Evolutionary conservation across 1,284 basidiomycete genomes (phyloP).

Genomic region (Naganishia albida): DNA sequence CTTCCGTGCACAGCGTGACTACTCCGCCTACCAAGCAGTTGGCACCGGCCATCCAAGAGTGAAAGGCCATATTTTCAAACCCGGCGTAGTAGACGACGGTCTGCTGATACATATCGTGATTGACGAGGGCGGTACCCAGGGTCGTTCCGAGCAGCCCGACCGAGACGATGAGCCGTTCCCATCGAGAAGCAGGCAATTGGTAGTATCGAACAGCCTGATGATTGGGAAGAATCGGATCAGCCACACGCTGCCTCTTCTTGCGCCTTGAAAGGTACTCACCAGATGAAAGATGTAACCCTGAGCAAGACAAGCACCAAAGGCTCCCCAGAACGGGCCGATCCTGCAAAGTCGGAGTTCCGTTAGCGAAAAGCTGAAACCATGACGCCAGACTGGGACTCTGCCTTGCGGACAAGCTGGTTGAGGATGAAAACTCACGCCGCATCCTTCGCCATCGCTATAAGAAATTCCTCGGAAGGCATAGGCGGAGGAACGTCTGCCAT

Average conservation of each 20-base stretch:
- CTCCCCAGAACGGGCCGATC: neutral
- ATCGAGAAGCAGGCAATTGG: neutral
- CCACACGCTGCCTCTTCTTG: neutral
- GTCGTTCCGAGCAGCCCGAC: neutral
- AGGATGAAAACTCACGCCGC: neutral
- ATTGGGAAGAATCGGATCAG: neutral
- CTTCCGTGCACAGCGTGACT: conserved; percentile 4
- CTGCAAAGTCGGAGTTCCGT: too few relatives aligned
- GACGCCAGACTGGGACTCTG: too few relatives aligned
- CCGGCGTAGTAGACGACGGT: conserved; percentile 1
- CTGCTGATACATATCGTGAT: neutral
- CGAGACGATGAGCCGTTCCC: conserved; percentile 4
- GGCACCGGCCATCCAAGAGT: conserved; percentile 1
- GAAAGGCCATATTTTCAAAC: neutral
- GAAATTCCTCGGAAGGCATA: neutral
- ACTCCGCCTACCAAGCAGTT: conserved; percentile 13
- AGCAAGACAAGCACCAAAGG: conserved; percentile 9
- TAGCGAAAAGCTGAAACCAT: too few relatives aligned
- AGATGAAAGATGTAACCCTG: conserved; percentile 14
- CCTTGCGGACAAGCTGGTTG: too few relatives aligned
- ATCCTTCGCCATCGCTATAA: conserved; percentile 2
- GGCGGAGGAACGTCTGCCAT: neutral
- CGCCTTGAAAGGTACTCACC: neutral
- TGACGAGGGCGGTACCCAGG: neutral
- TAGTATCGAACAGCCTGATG: conserved; percentile 4